Evolutionary conservation across 2,329 filamentous ascomycete genomes (phyloP), one percentile per base, ranked within the genome.

Genomic region (Fusarium coicis): DNA sequence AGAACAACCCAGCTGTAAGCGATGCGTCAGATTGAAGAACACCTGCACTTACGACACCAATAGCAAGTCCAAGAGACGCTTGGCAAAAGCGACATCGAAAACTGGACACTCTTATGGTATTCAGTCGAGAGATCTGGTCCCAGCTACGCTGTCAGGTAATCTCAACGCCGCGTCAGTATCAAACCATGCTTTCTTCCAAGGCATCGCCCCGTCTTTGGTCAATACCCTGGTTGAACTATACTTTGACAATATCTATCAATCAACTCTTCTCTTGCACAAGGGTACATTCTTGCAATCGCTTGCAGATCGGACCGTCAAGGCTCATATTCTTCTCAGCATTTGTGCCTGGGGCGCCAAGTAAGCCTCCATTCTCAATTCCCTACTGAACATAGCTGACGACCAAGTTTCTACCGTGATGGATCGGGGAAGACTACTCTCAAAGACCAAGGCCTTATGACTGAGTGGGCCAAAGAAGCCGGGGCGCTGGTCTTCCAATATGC

Each of bases 311-410:
- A 55, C 50, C 0, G 11, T 59, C 2, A 44, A 28, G 1, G 16
- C 49, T 15, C 74, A 76, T 10, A 12, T 76, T 0, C 40, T 76
- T 7, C 44, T 76, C 0, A 72, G 74, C 4, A 46, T 76, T 1
- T 76, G 64, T 6, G 74, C 72, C 1, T 76, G 72, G 72, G 74
- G 74, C 16, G 74, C 74, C 8, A 76, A 72, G 74, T 76, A 50
- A 37, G 68, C 6, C 18, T 19, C n/a, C 14, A 16, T 10, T 26
- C 19, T 28, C 18, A 26, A 1, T 7, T 18, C 8, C 16, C 21
- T 0, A 1, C 30, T 44, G 5, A 30, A 10, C 12, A 0, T 47
- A 8, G 21, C 44, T 30, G 9, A 47, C 19, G 3, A 11, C 26
- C 4, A 3, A 76, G 74, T 15, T 76, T 76, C 4, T 76, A 76